These are phyloP conservation scores for Boletus rex-veris DNA, from an alignment of 768 basidiomycete genomes.

Conservation along the genomic window DNA sequence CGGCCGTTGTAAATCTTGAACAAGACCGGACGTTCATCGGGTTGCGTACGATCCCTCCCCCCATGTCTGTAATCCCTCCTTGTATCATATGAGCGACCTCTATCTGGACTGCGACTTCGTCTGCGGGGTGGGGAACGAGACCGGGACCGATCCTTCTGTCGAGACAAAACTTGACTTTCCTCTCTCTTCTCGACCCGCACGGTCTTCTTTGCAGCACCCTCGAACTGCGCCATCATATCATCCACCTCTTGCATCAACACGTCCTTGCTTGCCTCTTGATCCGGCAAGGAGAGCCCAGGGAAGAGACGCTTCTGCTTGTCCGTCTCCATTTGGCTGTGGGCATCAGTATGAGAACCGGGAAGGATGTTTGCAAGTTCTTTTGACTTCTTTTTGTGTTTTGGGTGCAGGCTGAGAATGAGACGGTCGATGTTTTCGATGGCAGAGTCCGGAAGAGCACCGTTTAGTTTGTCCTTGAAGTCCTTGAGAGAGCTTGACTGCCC, in stretches of 20 bases:
- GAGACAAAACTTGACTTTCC: slow-evolving; percentile 56
- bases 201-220: slow-evolving; percentile 63
- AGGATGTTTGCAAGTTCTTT: slow-evolving; percentile 38
- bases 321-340: slow-evolving; percentile 44
- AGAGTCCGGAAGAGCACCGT: slow-evolving; percentile 81
- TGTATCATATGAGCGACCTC: slow-evolving; percentile 48
- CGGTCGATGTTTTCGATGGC: slow-evolving; percentile 93
- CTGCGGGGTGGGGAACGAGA: slow-evolving; percentile 46
- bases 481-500: slow-evolving; percentile 73
- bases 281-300: slow-evolving; percentile 82
- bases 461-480: slow-evolving; percentile 79
- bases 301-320: slow-evolving; percentile 85
- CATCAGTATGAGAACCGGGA: slow-evolving; percentile 27
- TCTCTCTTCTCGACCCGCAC: slow-evolving; percentile 40
- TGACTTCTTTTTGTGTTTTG: slow-evolving; percentile 83
- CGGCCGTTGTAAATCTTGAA: slow-evolving; percentile 95
- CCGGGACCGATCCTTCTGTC: slow-evolving; percentile 46
- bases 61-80: slow-evolving; percentile 41
- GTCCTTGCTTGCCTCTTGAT: slow-evolving; percentile 70
- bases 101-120: slow-evolving; percentile 57
- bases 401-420: slow-evolving; percentile 90
- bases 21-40: slow-evolving; percentile 82
- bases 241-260: slow-evolving; percentile 86
- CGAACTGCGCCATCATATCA: slow-evolving; percentile 78
- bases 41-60: slow-evolving; percentile 31